phyloP scores from a whole-genome alignment of 2,329 filamentous ascomycete species.

The Epichloe festucae region DNA sequence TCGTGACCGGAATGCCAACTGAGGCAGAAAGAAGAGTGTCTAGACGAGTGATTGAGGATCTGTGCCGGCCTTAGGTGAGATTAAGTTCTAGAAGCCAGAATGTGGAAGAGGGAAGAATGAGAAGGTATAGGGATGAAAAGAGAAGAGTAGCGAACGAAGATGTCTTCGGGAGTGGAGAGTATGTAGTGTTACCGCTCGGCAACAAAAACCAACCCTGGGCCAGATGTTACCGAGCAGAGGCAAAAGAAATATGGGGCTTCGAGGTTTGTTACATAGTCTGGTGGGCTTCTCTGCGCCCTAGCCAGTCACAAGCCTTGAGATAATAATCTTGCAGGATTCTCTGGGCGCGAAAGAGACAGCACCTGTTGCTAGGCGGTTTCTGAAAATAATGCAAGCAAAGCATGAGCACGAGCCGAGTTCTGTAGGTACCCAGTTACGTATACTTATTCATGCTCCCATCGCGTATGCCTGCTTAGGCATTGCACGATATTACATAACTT shows the following conservation, averaged over 20 bases:
- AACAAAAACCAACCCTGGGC: constrained; percentile 6
- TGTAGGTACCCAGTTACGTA: too few relatives aligned
- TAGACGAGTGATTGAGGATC: constrained; percentile 9
- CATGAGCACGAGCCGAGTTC: too few relatives aligned
- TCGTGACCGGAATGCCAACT: constrained; percentile 30
- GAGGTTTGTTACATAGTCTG: background rate
- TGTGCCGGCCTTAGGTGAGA: constrained; percentile 11
- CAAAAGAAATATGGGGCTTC: background rate
- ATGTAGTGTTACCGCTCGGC: constrained; percentile 12
- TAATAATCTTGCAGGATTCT: constrained; percentile 10
- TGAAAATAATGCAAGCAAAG: too few relatives aligned
- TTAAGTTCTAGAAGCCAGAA: constrained; percentile 5
- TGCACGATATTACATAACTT: too few relatives aligned
- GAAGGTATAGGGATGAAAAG: constrained; percentile 9
- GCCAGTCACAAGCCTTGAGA: constrained; percentile 14
- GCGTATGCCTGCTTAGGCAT: too few relatives aligned
- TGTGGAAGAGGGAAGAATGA: constrained; percentile 4
- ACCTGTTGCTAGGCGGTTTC: too few relatives aligned
- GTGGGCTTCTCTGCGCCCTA: background rate
- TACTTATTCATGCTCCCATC: too few relatives aligned
- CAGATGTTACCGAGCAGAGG: constrained; percentile 10
- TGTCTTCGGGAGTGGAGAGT: constrained; percentile 12
- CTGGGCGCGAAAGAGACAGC: too few relatives aligned
- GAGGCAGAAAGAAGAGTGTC: constrained; percentile 16
- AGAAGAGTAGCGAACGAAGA: constrained; percentile 7